Evolutionary conservation across 1,139 yeast genomes (phyloP), one percentile per base, ranked within the genome.

Genomic region (Geotrichum candidum): DNA sequence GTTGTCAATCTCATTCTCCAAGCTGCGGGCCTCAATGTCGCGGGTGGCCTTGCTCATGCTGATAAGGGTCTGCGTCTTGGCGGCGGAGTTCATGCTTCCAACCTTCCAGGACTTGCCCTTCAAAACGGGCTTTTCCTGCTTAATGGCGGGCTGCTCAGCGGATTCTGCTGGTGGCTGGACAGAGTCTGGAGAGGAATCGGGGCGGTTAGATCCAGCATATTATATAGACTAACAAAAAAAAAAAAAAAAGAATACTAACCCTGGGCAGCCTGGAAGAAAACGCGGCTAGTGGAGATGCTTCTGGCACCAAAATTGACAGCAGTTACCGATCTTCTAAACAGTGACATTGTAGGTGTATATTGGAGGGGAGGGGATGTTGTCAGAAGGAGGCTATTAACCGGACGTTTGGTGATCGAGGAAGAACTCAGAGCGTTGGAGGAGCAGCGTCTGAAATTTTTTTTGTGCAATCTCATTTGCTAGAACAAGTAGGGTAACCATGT

Each of bases 1-100:
- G 31, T 65, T 67, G 60, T 70, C 72, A 48, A 70, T 68, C 31
- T 57, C 62, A 38, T 56, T 51, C 15, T 41, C 53, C 2, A 56
- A 15, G 29, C 55, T 23, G 22, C 52, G 38, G 27, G 41, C 53
- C 31, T 53, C 56, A 18, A 57, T 45, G 27, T 56, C 51, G 50
- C 45, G 45, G n/a, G 53, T 27, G 23, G 48, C 48, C 22, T 41
- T 41, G 10, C 48, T 41, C 23, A 41, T 2, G 48, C 6, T 41
- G 48, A 41, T 41, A n/a, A 41, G 48, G 5, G 48, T 41, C 5
- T 41, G 22, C 7, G 48, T 41, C 22, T 41, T 41, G 22, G 48
- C 48, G 9, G 23, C 48, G 7, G 48, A 41, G 18, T 9, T 10
- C 48, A 41, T 41, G 22, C 13, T 41, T n/a, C 48, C 48, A 41